Conservation (phyloP, 192 early-diverging fungal species). For the Diversispora eburnea region DNA sequence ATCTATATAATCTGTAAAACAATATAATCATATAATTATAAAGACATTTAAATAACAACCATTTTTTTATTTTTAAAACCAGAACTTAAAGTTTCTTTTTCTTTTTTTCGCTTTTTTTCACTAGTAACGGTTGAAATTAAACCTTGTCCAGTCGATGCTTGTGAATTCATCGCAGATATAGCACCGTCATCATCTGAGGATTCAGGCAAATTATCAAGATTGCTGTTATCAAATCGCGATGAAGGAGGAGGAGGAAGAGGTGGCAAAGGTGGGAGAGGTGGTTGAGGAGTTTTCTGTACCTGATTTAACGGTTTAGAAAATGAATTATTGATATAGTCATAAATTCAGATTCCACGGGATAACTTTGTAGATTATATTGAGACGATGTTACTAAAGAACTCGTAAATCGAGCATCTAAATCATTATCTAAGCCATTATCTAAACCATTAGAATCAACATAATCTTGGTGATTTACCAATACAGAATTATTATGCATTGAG, state of each 20-base stretch:
- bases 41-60: not conserved
- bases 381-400: not conserved
- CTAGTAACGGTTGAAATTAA: too few relatives aligned
- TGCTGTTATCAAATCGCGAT: not conserved
- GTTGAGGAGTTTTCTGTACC: not conserved
- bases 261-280: slow-evolving; percentile 4
- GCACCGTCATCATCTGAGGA: not conserved
- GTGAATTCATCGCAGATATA: not conserved
- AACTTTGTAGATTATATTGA: not conserved
- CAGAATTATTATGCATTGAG: not conserved
- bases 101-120: slow-evolving; percentile 13
- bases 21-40: not conserved
- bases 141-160: not conserved
- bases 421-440: not conserved
- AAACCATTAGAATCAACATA: not conserved
- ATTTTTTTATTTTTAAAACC: slow-evolving; percentile 21
- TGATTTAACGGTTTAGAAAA: not conserved
- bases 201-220: not conserved
- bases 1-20: too few relatives aligned
- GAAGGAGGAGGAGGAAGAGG: not conserved
- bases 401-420: not conserved
- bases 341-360: too few relatives aligned
- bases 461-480: not conserved
- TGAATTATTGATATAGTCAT: not conserved
- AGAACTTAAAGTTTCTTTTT: slow-evolving; percentile 7